phyloP scores from a whole-genome alignment of 139 green algal genomes.

The Picochlorum costavermella region DNA sequence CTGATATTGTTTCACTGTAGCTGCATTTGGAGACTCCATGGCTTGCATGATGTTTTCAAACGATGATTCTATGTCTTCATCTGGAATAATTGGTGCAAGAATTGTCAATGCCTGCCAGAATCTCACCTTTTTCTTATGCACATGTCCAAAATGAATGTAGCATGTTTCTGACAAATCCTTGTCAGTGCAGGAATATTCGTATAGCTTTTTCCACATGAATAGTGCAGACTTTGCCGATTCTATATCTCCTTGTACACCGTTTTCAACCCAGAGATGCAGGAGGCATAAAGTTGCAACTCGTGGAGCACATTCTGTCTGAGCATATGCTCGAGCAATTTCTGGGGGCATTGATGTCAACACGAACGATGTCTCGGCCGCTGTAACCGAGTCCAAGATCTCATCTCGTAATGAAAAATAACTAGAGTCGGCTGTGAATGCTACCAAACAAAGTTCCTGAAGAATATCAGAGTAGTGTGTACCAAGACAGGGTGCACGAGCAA shows the following conservation, averaged over 20 bases:
- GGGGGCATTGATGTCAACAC: constrained; percentile 16
- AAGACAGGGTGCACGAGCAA: neutral
- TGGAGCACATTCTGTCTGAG: constrained; percentile 28
- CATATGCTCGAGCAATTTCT: constrained; percentile 13
- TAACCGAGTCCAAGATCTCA: constrained; percentile 2
- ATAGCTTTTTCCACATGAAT: constrained; percentile 26
- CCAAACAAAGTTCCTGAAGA: neutral
- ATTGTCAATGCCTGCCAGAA: constrained; percentile 54
- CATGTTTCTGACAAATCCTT: constrained; percentile 19
- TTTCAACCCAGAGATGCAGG: constrained; percentile 23
- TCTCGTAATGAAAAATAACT: neutral
- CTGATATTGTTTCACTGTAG: constrained; percentile 63
- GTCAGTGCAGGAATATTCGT: constrained; percentile 26
- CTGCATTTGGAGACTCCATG: constrained; percentile 31
- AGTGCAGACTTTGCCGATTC: constrained; percentile 5
- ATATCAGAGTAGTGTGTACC: neutral
- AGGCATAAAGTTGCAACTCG: constrained; percentile 32
- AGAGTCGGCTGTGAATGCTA: neutral
- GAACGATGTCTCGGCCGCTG: constrained; percentile 13
- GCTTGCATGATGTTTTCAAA: constrained; percentile 21
- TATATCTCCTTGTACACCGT: constrained; percentile 1
- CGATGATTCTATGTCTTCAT: neutral
- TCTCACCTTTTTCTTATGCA: constrained; percentile 58
- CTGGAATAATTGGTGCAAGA: constrained; percentile 31
- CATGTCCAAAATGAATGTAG: constrained; percentile 20